These are phyloP conservation scores for Tarenaya hassleriana DNA, from an alignment of 345 rosid genomes.

Conservation along the genomic window DNA sequence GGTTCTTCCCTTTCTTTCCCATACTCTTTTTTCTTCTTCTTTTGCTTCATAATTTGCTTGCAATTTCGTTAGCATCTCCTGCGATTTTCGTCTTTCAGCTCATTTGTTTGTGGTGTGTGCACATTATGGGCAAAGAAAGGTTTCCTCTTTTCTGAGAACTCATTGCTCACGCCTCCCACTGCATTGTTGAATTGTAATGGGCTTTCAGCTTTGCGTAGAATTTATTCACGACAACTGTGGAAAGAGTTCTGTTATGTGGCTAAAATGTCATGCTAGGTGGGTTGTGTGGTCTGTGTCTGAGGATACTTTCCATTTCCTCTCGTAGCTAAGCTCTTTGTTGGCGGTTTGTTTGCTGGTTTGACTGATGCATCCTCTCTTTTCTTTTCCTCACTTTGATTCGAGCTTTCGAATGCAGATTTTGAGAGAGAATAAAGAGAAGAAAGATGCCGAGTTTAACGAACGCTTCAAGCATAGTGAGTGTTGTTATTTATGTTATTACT, in stretches of 20 bases:
- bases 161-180: too few species aligned
- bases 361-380: neutral
- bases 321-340: neutral
- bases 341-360: neutral
- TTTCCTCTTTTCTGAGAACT: too few species aligned
- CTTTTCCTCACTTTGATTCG: neutral
- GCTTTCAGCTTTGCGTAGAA: too few species aligned
- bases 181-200: too few species aligned
- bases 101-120: too few species aligned
- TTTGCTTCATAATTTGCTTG: neutral
- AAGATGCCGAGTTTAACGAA: constrained; percentile 91
- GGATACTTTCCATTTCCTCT: neutral
- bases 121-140: too few species aligned
- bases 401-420: constrained; percentile 44
- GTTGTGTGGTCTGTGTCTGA: too few species aligned
- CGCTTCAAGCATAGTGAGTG: constrained; percentile 90
- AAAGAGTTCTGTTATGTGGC: too few species aligned
- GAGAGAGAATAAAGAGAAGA: constrained; percentile 94
- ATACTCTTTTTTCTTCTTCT: neutral
- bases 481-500: neutral
- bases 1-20: constrained; percentile 31
- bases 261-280: too few species aligned
- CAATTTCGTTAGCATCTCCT: constrained; percentile 1
- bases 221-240: too few species aligned
- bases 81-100: neutral